A percentile compares a stretch with the other conserved stretches of the same genome.
phyloP scores from a whole-genome alignment of 352 stramenopile species.

The Peronosclerospora sorghi region DNA sequence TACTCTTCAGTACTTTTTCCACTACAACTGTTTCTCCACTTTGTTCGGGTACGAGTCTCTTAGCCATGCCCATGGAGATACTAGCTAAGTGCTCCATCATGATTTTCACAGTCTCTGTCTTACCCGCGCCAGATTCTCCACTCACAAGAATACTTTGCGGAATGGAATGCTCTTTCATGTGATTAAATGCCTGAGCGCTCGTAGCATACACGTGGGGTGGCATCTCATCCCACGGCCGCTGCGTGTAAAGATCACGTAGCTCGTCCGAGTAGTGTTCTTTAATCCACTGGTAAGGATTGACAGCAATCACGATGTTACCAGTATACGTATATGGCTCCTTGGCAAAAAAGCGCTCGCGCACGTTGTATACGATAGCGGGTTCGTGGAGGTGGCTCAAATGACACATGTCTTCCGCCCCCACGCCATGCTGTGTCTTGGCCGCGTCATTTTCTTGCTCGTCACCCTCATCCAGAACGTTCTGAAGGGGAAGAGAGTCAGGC shows the following conservation, averaged over 20 bases:
- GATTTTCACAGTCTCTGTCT: slow-evolving; percentile 95
- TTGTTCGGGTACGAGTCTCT: slow-evolving; percentile 47
- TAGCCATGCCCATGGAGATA: slow-evolving; percentile 60
- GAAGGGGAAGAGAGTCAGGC: slow-evolving; percentile 63
- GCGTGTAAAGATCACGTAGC: slow-evolving; percentile 60
- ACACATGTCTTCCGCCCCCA: slow-evolving; percentile 78
- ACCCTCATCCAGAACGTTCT: slow-evolving; percentile 31
- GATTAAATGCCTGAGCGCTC: slow-evolving; percentile 69
- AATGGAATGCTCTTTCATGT: slow-evolving; percentile 63
- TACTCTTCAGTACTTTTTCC: slow-evolving; percentile 86
- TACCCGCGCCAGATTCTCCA: slow-evolving; percentile 89
- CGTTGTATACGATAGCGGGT: slow-evolving; percentile 88
- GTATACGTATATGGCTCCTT: slow-evolving; percentile 93
- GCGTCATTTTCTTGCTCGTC: slow-evolving; percentile 1
- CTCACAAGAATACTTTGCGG: slow-evolving; percentile 88
- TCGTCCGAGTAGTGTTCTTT: slow-evolving; percentile 77
- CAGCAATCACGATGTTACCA: slow-evolving; percentile 93
- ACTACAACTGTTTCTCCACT: slow-evolving; percentile 60
- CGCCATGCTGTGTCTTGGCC: slow-evolving; percentile 18
- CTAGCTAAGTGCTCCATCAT: slow-evolving; percentile 92
- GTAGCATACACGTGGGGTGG: slow-evolving; percentile 87
- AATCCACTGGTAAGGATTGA: slow-evolving; percentile 93
- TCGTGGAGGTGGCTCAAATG: slow-evolving; percentile 83
- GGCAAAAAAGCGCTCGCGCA: slow-evolving; percentile 76
- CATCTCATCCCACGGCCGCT: slow-evolving; percentile 48